phyloP scores from a whole-genome alignment of 2,329 filamentous ascomycete species.

The Colletotrichum musae region DNA sequence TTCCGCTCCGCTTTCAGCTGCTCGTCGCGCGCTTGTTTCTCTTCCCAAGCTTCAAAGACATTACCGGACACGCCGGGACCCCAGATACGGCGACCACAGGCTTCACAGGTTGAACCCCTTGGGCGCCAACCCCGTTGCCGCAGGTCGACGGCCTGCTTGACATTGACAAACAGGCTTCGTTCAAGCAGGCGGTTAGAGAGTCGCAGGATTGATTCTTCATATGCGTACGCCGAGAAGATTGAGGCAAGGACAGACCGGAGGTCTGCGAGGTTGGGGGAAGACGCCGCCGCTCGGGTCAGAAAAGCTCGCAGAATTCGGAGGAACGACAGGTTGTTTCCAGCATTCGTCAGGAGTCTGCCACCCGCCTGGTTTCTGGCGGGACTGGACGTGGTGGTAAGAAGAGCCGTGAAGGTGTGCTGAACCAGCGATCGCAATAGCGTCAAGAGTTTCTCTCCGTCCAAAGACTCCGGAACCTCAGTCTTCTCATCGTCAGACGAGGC shows the following conservation, averaged over 20 bases:
- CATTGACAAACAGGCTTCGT: slow-evolving; percentile 88
- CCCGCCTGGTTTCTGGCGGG: slow-evolving; percentile 52
- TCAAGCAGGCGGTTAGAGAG: slow-evolving; percentile 91
- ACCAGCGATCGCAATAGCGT: slow-evolving; percentile 82
- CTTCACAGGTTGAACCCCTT: slow-evolving; percentile 87
- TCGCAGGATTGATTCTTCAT: slow-evolving; percentile 89
- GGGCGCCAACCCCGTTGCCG: slow-evolving; percentile 92
- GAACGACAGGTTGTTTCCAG: slow-evolving; percentile 80
- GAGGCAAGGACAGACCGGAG: slow-evolving; percentile 87
- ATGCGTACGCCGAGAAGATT: slow-evolving; percentile 95
- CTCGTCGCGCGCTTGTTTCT: slow-evolving; percentile 65
- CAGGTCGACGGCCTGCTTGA: slow-evolving; percentile 80
- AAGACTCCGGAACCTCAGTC: slow-evolving; percentile 42
- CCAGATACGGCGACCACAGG: slow-evolving; percentile 87
- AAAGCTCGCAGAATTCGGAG: slow-evolving; percentile 91
- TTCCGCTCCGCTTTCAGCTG: slow-evolving; percentile 61
- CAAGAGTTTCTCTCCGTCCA: slow-evolving; percentile 75
- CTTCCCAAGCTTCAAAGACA: slow-evolving; percentile 88
- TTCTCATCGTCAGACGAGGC: slow-evolving; percentile 44
- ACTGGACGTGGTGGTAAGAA: slow-evolving; percentile 81
- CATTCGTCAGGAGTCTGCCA: slow-evolving; percentile 53
- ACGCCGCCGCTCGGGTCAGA: slow-evolving; percentile 83
- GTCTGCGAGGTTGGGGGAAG: slow-evolving; percentile 89
- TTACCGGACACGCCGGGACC: slow-evolving; percentile 85
- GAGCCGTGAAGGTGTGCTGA: slow-evolving; percentile 90